Conservation (phyloP, 2,329 filamentous ascomycete genomes). For the Alternaria sp. region DNA sequence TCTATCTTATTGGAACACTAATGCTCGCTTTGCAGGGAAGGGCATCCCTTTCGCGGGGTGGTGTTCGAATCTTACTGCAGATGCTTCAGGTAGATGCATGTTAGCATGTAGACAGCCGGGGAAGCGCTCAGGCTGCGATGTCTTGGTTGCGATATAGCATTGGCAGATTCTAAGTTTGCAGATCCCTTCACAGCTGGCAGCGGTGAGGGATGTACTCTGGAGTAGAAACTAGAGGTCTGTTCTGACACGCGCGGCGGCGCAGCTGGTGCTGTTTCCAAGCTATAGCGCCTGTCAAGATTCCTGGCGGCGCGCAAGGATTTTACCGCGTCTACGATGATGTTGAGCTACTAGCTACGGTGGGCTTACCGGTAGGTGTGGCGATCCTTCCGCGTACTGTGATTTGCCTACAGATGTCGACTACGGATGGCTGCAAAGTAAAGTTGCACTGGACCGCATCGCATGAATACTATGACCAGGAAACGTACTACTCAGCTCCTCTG, state of each 20-base stretch:
- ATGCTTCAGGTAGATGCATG: background rate
- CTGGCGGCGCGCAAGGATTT: conserved; percentile 1
- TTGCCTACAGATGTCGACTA: conserved; percentile 7
- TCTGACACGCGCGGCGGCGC: conserved; percentile 7
- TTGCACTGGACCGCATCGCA: background rate
- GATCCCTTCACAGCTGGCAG: background rate
- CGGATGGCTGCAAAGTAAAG: background rate
- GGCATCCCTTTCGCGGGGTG: conserved; percentile 12
- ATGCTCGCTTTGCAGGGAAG: conserved; percentile 1
- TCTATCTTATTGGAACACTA: conserved; percentile 8
- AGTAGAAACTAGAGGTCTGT: background rate
- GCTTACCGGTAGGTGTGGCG: conserved; percentile 23
- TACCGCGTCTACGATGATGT: background rate
- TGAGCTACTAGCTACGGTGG: background rate
- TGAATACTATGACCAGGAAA: background rate
- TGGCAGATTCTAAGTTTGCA: background rate
- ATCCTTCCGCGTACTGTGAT: conserved; percentile 24
- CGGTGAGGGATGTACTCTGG: background rate
- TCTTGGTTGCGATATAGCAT: background rate
- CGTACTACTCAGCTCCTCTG: background rate
- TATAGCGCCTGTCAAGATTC: conserved; percentile 5
- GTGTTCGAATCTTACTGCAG: conserved; percentile 5
- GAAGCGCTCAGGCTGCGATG: background rate
- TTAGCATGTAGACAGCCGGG: background rate
- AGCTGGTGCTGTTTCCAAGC: conserved; percentile 5